Conservation (phyloP, 805 yeast species). For the Ogataea populi-albae region DNA sequence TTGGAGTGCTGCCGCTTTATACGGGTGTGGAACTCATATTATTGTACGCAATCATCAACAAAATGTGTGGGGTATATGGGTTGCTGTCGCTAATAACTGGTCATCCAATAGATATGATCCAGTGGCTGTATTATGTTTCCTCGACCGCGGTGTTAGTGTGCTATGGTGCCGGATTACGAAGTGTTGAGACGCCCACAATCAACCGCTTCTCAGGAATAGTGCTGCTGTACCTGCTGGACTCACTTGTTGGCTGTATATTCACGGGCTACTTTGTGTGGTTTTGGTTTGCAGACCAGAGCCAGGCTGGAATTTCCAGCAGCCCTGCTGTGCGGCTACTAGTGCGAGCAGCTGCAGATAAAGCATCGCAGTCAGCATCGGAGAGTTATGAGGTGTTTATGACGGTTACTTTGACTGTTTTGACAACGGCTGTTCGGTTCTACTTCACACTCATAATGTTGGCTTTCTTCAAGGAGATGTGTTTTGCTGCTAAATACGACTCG, state of each 20-base stretch:
- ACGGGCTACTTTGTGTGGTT: slow-evolving; percentile 69
- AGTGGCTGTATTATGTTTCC: slow-evolving; percentile 73
- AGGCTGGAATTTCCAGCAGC: slow-evolving; percentile 1
- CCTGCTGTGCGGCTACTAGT: slow-evolving; percentile 3
- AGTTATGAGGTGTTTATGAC: slow-evolving; percentile 57
- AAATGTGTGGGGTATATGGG: slow-evolving; percentile 87
- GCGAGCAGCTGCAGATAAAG: slow-evolving; percentile 11
- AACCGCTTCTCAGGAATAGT: slow-evolving; percentile 62
- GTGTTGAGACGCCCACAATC: slow-evolving; percentile 52
- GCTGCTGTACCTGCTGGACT: slow-evolving; percentile 62
- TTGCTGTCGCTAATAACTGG: slow-evolving; percentile 83
- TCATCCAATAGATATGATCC: slow-evolving; percentile 77
- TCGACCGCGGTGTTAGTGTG: slow-evolving; percentile 63
- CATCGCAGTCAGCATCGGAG: slow-evolving; percentile 64
- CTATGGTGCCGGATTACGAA: slow-evolving; percentile 56
- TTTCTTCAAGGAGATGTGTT: slow-evolving; percentile 55
- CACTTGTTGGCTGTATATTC: slow-evolving; percentile 62
- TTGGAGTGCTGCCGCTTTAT: slow-evolving; percentile 74
- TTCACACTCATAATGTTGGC: slow-evolving; percentile 58
- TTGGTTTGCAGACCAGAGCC: slow-evolving; percentile 55
- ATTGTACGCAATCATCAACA: slow-evolving; percentile 75
- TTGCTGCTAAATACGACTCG: slow-evolving; percentile 39
- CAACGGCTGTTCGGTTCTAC: slow-evolving; percentile 52
- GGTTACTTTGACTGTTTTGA: slow-evolving; percentile 44
- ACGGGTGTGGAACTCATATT: slow-evolving; percentile 83